Conservation (phyloP, 1,284 basidiomycete species). For the Rhodotorula sp. region DNA sequence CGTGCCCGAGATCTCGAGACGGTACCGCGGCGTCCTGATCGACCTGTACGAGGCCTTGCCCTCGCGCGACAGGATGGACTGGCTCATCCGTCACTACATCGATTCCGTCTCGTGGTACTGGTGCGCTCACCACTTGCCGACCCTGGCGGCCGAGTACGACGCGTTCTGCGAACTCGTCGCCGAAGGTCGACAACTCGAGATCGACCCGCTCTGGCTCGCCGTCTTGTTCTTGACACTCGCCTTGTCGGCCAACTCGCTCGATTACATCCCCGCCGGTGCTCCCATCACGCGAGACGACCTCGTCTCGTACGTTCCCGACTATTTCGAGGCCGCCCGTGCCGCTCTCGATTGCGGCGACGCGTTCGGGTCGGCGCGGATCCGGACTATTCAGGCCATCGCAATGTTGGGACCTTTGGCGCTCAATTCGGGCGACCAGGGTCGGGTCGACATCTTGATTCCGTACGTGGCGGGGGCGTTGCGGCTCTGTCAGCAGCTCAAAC, state of each 20-base stretch:
- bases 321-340: slow-evolving; percentile 30
- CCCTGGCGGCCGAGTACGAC: slow-evolving; percentile 37
- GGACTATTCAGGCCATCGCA: slow-evolving; percentile 24
- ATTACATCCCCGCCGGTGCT: slow-evolving; percentile 21
- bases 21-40: slow-evolving; percentile 24
- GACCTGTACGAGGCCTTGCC: slow-evolving; percentile 28
- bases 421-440: slow-evolving; percentile 23
- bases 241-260: slow-evolving; percentile 30
- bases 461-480: slow-evolving; percentile 26
- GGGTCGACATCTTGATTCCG: slow-evolving; percentile 20
- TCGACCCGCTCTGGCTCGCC: slow-evolving; percentile 38
- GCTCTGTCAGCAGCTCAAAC: slow-evolving; percentile 21
- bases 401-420: slow-evolving; percentile 27
- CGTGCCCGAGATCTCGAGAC: slow-evolving; percentile 22
- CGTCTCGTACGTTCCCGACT: not conserved
- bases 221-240: slow-evolving; percentile 32
- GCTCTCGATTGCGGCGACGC: slow-evolving; percentile 36
- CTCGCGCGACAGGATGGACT: slow-evolving; percentile 23
- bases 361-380: slow-evolving; percentile 14
- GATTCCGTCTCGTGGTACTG: slow-evolving; percentile 30
- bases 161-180: slow-evolving; percentile 29
- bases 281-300: slow-evolving; percentile 12
- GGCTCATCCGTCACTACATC: slow-evolving; percentile 29
- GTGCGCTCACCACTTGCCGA: slow-evolving; percentile 35
- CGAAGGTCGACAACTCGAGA: slow-evolving; percentile 27